phyloP scores from a whole-genome alignment of 345 rosid genomes.

The Bruguiera sexangula region DNA sequence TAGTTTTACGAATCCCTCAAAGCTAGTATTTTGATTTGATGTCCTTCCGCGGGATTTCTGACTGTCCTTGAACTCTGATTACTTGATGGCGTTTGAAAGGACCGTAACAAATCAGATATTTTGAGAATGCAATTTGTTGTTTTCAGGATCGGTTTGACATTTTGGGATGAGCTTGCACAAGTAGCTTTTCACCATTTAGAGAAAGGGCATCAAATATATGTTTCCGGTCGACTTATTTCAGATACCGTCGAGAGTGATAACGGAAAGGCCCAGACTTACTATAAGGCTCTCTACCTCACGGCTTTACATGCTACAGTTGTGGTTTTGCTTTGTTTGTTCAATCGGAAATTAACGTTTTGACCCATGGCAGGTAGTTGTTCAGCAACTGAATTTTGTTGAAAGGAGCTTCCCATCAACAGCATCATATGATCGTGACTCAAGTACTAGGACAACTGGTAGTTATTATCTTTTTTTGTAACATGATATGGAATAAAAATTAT shows the following conservation, averaged over 20 bases:
- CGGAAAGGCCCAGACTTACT: conserved; percentile 52
- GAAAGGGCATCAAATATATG: conserved; percentile 59
- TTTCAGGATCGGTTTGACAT: conserved; percentile 56
- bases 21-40: background rate
- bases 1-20: too few relatives aligned
- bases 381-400: conserved; percentile 53
- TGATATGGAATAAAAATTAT: background rate
- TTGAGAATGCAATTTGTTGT: conserved; percentile 3
- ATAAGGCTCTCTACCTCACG: conserved; percentile 39
- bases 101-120: background rate
- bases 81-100: background rate
- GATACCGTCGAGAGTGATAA: conserved; percentile 50
- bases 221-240: conserved; percentile 54
- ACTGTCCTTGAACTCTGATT: background rate
- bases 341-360: background rate
- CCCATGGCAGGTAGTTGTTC: conserved; percentile 50
- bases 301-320: background rate
- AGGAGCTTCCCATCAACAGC: conserved; percentile 29
- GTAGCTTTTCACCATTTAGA: conserved; percentile 49
- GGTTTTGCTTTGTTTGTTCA: background rate
- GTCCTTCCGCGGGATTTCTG: background rate
- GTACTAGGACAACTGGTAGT: conserved; percentile 31
- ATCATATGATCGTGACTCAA: conserved; percentile 26
- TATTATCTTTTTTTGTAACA: background rate
- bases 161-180: conserved; percentile 63